A percentile compares a stretch with the other conserved stretches of the same genome.
Evolutionary conservation across 306 rosid species (phyloP).

Genomic region (Quercus agrifolia): DNA sequence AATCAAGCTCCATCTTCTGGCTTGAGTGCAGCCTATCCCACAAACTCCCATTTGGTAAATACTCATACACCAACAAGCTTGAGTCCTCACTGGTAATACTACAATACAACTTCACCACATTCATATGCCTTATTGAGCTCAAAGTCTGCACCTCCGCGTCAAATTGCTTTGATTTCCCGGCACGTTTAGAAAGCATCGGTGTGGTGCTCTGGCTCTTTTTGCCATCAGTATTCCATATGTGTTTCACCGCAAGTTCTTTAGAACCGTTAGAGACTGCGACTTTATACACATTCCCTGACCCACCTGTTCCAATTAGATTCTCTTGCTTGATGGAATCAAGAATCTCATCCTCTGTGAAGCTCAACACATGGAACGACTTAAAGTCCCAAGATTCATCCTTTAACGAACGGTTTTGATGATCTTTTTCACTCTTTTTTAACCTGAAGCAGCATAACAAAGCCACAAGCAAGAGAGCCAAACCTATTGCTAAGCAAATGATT

Average conservation of each 20-base stretch:
- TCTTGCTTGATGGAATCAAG: slow-evolving; percentile 77
- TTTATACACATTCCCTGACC: slow-evolving; percentile 85
- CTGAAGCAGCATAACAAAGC: slow-evolving; percentile 30
- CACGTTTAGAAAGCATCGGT: slow-evolving; percentile 49
- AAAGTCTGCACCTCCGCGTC: slow-evolving; percentile 78
- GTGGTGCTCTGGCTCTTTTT: slow-evolving; percentile 37
- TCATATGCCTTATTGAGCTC: slow-evolving; percentile 88
- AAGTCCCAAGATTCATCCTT: slow-evolving; percentile 87
- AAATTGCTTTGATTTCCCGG: slow-evolving; percentile 50
- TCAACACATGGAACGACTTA: slow-evolving; percentile 78
- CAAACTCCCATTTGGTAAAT: slow-evolving; percentile 76
- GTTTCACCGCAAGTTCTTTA: slow-evolving; percentile 84
- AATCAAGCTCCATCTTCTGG: slow-evolving; percentile 75
- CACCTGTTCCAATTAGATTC: slow-evolving; percentile 87
- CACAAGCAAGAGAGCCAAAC: slow-evolving; percentile 22
- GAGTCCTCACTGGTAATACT: slow-evolving; percentile 92
- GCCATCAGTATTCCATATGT: slow-evolving; percentile 67
- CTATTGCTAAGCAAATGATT: slow-evolving; percentile 45
- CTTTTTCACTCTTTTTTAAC: slow-evolving; percentile 37
- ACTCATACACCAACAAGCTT: slow-evolving; percentile 84
- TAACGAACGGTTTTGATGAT: slow-evolving; percentile 46
- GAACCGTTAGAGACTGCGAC: slow-evolving; percentile 51
- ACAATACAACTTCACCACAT: slow-evolving; percentile 89
- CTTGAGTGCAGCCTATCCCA: slow-evolving; percentile 80
- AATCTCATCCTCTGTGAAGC: slow-evolving; percentile 78